A percentile compares a stretch with the other conserved stretches of the same genome.
phyloP scores from a whole-genome alignment of 1,139 yeast species.

The Lodderomyces parapsilosis region DNA sequence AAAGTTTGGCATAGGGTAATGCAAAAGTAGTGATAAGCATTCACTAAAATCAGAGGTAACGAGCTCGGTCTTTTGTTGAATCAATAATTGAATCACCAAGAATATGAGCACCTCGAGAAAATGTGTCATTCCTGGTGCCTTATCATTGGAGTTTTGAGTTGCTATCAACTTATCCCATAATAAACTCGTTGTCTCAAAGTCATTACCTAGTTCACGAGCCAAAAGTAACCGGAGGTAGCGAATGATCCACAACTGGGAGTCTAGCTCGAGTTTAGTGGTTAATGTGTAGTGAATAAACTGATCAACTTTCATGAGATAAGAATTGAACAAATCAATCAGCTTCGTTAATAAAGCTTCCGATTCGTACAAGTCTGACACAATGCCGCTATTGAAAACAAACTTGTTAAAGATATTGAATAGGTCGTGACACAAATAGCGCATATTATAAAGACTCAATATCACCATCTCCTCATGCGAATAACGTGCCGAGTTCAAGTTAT shows the following conservation, averaged over 20 bases:
- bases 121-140: constrained; percentile 43
- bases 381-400: constrained; percentile 38
- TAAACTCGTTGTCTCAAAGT: constrained; percentile 38
- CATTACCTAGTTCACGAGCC: constrained; percentile 56
- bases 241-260: constrained; percentile 66
- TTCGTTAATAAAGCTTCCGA: constrained; percentile 38
- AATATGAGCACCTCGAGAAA: constrained; percentile 19
- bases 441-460: constrained; percentile 39
- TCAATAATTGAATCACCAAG: constrained; percentile 49
- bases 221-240: constrained; percentile 60
- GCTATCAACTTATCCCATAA: constrained; percentile 62
- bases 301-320: constrained; percentile 47
- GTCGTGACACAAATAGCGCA: constrained; percentile 43
- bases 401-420: constrained; percentile 45
- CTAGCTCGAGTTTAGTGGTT: constrained; percentile 49
- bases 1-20: constrained; percentile 45
- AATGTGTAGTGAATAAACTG: constrained; percentile 45
- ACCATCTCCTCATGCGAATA: constrained; percentile 33
- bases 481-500: constrained; percentile 27
- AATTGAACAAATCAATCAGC: constrained; percentile 49
- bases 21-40: constrained; percentile 54
- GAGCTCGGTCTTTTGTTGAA: constrained; percentile 49
- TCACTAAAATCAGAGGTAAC: constrained; percentile 63
- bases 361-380: constrained; percentile 42
- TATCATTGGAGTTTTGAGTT: constrained; percentile 16